Percentiles rank a stretch among this genome's conserved stretches.
phyloP scores from a whole-genome alignment of 768 basidiomycete genomes.

The Russula virescens region DNA sequence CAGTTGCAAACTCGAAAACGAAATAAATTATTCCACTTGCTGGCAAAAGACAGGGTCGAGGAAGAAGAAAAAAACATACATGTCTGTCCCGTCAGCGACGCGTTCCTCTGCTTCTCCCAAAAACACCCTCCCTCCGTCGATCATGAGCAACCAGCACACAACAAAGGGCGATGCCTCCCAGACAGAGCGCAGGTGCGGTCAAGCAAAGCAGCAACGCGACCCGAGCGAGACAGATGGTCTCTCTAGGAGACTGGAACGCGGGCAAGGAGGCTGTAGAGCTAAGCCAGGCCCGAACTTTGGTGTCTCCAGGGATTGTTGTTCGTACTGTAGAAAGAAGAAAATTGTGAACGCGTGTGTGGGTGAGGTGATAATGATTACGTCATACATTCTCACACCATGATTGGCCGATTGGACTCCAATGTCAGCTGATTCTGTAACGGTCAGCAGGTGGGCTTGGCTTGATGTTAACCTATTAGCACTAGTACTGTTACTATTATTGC shows the following conservation, averaged over 20 bases:
- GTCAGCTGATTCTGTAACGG: neutral
- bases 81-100: conserved; percentile 35
- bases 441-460: no score
- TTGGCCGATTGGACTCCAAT: neutral
- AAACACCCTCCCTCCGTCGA: conserved; percentile 26
- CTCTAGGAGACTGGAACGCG: conserved; percentile 93
- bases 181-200: conserved; percentile 38
- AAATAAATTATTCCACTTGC: no score
- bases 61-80: neutral
- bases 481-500: neutral
- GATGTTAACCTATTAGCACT: no score
- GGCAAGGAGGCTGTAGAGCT: conserved; percentile 74
- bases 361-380: conserved; percentile 34
- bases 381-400: conserved; percentile 36
- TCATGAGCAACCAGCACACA: conserved; percentile 65
- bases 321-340: conserved; percentile 29
- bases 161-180: conserved; percentile 60
- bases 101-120: conserved; percentile 35
- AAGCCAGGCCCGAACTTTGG: conserved; percentile 86
- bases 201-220: conserved; percentile 34
- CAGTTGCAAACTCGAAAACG: no score
- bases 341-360: conserved; percentile 20
- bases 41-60: no score
- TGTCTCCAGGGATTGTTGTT: conserved; percentile 77
- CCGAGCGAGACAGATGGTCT: conserved; percentile 27